Evolutionary conservation across 768 basidiomycete species (phyloP), one percentile per base, ranked within the genome.

Genomic region (Hemileccinum impolitum): DNA sequence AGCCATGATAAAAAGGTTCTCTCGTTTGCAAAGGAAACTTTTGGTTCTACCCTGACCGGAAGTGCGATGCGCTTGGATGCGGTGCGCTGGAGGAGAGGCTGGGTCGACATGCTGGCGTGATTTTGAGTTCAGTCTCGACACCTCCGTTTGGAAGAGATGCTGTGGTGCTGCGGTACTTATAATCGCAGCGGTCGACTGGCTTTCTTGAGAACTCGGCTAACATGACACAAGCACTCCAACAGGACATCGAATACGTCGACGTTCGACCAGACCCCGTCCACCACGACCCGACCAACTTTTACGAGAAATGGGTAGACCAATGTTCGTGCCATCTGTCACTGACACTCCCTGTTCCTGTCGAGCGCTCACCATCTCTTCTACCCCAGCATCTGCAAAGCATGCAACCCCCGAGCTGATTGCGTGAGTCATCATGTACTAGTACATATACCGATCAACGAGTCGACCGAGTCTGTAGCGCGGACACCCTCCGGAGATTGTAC

Each of bases 1-100:
- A 97, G 80, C 96, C 95, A 98, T 78, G 94, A 94, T 39, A 99
- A 77, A 72, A 98, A 98, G 0, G 96, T 94, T 48, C 90, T 82
- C 69, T 94, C 92, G 68, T 94, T 94, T 37, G 92, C 92, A 59
- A 94, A 95, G 40, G 91, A 91, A 52, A 95, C 92, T 60, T 95
- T 95, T 28, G 92, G 92, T 69, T 95, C 92, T 45, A 93, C 90
- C 56, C 93, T 82, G 57, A 99, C 82, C 34, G 96, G 95, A 39
- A 99, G 86, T 12, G 96, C 94, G 56, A 98, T 99, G 55, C 96
- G 89, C 74, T 97, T 97, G 15, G 75, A 71, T 1, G 92, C 89
- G 9, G 94, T 95, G 52, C 96, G 85, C 69, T 97, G 95, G 19
- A 99, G 86, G 44, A 98, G 81, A 23, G 96, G 96, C 68, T 98